These are phyloP conservation scores for Verticillium albo-atrum DNA, from an alignment of 2,329 filamentous ascomycete genomes.

Conservation along the genomic window DNA sequence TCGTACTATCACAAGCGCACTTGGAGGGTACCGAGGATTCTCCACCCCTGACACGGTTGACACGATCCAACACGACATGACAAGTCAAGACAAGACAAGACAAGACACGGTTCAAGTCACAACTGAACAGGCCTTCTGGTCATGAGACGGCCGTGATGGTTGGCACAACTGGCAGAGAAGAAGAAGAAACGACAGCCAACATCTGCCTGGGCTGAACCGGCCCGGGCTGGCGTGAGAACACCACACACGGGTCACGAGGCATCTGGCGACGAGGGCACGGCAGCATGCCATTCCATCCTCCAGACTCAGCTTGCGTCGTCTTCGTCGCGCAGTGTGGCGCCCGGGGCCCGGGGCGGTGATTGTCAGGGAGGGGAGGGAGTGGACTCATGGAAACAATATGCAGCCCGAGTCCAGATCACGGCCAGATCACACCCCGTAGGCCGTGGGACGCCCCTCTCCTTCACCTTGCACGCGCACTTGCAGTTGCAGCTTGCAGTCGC, in stretches of 20 bases:
- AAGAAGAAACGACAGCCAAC: background rate
- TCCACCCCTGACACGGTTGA: too few relatives aligned
- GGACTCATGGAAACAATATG: background rate
- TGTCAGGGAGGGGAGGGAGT: background rate
- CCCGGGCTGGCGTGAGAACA: background rate
- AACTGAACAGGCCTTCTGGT: background rate
- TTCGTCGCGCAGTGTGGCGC: background rate
- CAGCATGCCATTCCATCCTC: background rate
- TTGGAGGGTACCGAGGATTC: background rate
- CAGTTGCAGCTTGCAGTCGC: background rate
- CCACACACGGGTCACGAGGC: background rate
- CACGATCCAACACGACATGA: background rate
- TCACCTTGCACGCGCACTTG: background rate
- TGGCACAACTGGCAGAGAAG: background rate
- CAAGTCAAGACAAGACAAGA: too few relatives aligned
- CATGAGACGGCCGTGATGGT: background rate
- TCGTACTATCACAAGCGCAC: background rate
- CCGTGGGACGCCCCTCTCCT: background rate
- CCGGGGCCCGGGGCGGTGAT: background rate
- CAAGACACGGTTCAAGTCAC: background rate
- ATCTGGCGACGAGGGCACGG: background rate
- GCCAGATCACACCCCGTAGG: background rate
- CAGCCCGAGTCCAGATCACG: background rate
- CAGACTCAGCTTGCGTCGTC: background rate
- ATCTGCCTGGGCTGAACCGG: background rate